Evolutionary conservation across 1,284 basidiomycete species (phyloP), one percentile per base, ranked within the genome.

Genomic region (Cutaneotrichosporon daszewskae): DNA sequence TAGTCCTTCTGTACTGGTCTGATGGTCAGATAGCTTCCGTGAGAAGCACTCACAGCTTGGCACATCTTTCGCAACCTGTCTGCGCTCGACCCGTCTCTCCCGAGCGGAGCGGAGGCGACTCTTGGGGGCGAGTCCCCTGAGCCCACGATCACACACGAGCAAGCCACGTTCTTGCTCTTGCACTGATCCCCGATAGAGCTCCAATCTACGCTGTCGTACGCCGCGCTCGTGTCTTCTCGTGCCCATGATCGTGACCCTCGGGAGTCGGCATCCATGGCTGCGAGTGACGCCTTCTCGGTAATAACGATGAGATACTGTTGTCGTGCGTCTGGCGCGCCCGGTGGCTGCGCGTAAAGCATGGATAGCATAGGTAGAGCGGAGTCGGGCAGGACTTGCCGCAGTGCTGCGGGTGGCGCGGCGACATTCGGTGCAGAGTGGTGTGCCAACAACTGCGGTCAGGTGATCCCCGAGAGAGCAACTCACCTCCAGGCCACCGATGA

Each of bases 401-500:
- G 43, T 2, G 46, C 36, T 27, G 32, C 45, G 1, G 49, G 43
- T 2, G 45, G 48, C 0, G 47, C 26, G 17, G 35, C 39, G 4
- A 47, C 17, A 37, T 18, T 47, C 28, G 39, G 42, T n/a, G 28
- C 40, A n/a, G 41, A 37, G 43, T 46, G 49, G 37, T 38, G 51
- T 19, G 48, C 49, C 16, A 50, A 49, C 27, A 45, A 35, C 47
- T 51, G 44, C 19, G 12, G 47, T 49, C n/a, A 51, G 41, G 18
- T 9, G 19, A n/a, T 11, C 17, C 43, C 34, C 36, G 13, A 32
- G 24, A 11, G 32, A 12, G 5, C 14, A 6, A 51, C 54, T 33
- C 33, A 58, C 56, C 45, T 58, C 54, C 7, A 58, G 26, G 3
- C 51, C 56, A 4, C 38, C 38, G 8, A 52, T 45, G 3, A 58